These are phyloP conservation scores for Prunus mume DNA, from an alignment of 306 rosid genomes.

Conservation along the genomic window DNA sequence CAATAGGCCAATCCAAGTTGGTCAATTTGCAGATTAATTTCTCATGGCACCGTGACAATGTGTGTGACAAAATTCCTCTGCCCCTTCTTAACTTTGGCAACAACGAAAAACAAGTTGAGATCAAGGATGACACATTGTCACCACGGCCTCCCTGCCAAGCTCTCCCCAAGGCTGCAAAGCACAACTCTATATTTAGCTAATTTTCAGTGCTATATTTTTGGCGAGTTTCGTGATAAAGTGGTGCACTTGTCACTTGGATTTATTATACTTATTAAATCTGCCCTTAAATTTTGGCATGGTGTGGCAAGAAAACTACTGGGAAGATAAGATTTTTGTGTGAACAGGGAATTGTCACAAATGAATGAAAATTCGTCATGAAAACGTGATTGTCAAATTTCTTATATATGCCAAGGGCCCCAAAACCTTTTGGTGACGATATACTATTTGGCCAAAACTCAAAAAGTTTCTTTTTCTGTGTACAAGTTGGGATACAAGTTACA, in stretches of 20 bases:
- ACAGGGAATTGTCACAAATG: neutral
- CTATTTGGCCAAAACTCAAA: neutral
- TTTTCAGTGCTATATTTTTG: neutral
- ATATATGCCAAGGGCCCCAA: neutral
- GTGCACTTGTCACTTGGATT: neutral
- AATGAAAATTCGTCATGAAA: neutral
- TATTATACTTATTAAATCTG: neutral
- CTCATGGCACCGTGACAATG: accelerated
- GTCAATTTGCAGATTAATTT: no score
- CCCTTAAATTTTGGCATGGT: neutral
- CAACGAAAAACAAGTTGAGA: neutral
- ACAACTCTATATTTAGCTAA: neutral
- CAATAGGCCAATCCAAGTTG: neutral
- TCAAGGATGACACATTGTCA: neutral
- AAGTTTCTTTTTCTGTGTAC: neutral
- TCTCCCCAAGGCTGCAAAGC: constrained; percentile 5
- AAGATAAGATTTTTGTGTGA: neutral
- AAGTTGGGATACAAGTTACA: neutral
- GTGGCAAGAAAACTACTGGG: neutral
- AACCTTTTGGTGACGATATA: neutral
- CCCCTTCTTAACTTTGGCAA: no score
- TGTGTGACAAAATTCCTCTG: no score
- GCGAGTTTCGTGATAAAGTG: constrained; percentile 3
- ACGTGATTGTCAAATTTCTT: neutral
- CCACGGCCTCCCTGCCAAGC: neutral